Percentiles rank a stretch among this genome's conserved stretches.
These are phyloP conservation scores for Globisporangium emineosum DNA, from an alignment of 352 stramenopile genomes.

Conservation along the genomic window DNA sequence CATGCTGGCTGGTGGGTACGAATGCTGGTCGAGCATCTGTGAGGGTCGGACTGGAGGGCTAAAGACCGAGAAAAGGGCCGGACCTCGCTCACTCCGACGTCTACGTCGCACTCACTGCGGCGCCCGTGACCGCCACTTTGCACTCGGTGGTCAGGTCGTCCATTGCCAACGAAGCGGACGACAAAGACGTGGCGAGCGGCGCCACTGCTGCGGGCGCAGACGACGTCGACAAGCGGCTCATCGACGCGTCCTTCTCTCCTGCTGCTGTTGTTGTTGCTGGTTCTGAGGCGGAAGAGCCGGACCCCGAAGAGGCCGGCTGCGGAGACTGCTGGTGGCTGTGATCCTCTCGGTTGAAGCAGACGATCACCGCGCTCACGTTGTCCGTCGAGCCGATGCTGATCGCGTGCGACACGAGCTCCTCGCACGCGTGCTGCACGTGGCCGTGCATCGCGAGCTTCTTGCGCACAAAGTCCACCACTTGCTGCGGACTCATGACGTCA, in stretches of 20 bases:
- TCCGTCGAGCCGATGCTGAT: slow-evolving; percentile 78
- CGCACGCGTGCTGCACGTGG: slow-evolving; percentile 73
- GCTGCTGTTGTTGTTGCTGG: not conserved
- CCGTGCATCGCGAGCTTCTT: slow-evolving; percentile 62
- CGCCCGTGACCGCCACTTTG: slow-evolving; percentile 13
- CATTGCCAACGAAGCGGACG: not conserved
- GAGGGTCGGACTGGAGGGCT: too few species aligned
- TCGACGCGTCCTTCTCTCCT: not conserved
- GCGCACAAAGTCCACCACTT: slow-evolving; percentile 82
- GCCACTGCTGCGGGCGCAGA: slow-evolving; percentile 1
- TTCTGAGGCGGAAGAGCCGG: not conserved
- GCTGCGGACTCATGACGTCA: slow-evolving; percentile 80
- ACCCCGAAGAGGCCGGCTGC: not conserved
- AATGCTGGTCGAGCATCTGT: not conserved
- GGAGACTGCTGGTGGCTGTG: not conserved
- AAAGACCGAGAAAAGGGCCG: too few species aligned
- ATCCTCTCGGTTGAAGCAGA: slow-evolving; percentile 65
- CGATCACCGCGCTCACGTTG: slow-evolving; percentile 80
- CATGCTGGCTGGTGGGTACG: not conserved
- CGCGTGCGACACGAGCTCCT: slow-evolving; percentile 80
- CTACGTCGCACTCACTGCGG: slow-evolving; percentile 18
- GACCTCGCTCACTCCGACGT: not conserved
- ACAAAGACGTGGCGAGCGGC: not conserved
- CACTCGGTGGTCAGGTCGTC: slow-evolving; percentile 9
- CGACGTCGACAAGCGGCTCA: not conserved